Evolutionary conservation across 78 protist species (phyloP).

Genomic region (Dictyostelium intermedium): DNA sequence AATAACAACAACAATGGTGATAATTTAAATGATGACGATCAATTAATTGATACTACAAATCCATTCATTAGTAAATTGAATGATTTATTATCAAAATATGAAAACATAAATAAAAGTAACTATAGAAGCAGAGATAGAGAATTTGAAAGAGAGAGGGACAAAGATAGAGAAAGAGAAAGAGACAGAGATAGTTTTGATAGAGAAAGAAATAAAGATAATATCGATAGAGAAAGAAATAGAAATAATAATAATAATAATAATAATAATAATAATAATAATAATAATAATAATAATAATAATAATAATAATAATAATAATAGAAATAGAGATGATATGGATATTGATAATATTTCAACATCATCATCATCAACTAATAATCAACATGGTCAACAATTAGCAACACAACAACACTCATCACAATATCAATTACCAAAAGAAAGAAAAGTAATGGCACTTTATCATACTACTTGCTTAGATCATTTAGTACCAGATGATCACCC

Average conservation of each 20-base stretch:
- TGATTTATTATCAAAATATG: slow-evolving; percentile 36
- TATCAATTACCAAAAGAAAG: slow-evolving; percentile 27
- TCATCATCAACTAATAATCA: not conserved
- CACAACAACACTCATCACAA: not conserved
- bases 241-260: not conserved
- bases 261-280: not conserved
- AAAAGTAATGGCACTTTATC: slow-evolving; percentile 50
- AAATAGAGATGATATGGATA: not conserved
- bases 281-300: not conserved
- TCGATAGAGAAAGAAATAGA: not conserved
- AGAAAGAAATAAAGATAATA: not conserved
- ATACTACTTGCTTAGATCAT: slow-evolving; percentile 49
- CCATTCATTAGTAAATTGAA: slow-evolving; percentile 6
- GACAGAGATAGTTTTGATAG: not conserved
- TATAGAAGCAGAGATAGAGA: no score
- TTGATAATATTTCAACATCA: not conserved
- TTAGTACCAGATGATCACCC: slow-evolving; percentile 72
- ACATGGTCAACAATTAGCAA: not conserved
- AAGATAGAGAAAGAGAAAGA: not conserved
- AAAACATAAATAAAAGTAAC: not conserved
- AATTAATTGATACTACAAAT: slow-evolving; percentile 17
- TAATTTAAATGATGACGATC: not conserved
- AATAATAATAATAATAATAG: not conserved
- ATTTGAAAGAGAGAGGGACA: no score
- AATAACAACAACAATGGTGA: not conserved